Base-by-base conservation (phyloP, 768 basidiomycete genomes). In the Pilatotrama ljubarskyi region DNA sequence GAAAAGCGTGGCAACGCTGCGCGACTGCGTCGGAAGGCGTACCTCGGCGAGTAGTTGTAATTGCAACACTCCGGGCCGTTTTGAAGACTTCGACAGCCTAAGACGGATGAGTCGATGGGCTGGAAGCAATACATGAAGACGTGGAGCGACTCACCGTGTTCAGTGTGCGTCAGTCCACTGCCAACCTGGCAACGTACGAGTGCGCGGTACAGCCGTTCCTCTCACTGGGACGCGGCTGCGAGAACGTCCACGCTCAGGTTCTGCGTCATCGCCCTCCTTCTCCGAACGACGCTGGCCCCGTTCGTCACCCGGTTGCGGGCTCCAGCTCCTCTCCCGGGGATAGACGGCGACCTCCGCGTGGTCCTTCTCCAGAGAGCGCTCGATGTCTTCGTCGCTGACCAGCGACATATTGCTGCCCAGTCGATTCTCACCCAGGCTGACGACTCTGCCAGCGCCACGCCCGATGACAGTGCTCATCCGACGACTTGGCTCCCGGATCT, bases 381-480 rank as follows among this genome's bases (percentile, higher is more conserved):
- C 63, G 24, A 64, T 46, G 41, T 64, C 63, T 25, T 64, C 63
- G 48, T 64, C 56, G 51, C 63, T 64, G 1, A 58, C 63, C 13
- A 61, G 55, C 20, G 59, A 57, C 42, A 52, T 36, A n/a, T 46
- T 29, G 43, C 54, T 42, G 2, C 36, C 44, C 25, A 25, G 17
- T 5, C 40, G 43, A 18, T 48, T 40, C 40, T 44, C 62, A 10
- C 26, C 36, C 58, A 55, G 51, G 35, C 41, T 57, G 32, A 60
- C 49, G 15, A 49, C 58, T 7, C 62, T 47, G 11, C 62, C 62
- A 9, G 58, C 52, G 26, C 62, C 58, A 24, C 57, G 57, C 13
- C 57, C 57, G 15, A 63, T 41, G 18, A 63, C 58, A 11, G 62
- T 63, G 15, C 51, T 50, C 54, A 55, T 49, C 26, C 60, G 54